Base-by-base conservation (phyloP, 805 yeast genomes). In the Yamadazyma kitorensis region DNA sequence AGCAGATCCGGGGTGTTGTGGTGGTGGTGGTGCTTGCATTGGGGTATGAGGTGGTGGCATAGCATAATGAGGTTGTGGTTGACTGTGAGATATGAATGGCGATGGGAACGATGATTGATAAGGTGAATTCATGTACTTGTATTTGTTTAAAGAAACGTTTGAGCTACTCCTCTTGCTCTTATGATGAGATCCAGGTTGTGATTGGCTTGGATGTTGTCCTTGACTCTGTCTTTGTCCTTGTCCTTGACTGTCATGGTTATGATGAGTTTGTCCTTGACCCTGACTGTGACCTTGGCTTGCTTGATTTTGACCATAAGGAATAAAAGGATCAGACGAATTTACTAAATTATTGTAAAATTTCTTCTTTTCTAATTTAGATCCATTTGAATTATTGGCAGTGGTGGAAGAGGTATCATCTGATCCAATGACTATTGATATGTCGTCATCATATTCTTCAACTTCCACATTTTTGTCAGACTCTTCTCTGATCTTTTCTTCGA, bases 351-450 rank as follows among this genome's bases (percentile, higher is more conserved):
- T 34, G 33, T 36, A 36, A 19, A 35, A 34, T 28, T 39, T 41
- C 33, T 44, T 40, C 32, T 32, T 41, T 27, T 32, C 41, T 24
- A 27, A 26, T 26, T 34, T 40, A 2, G 31, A 30, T 9, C 33
- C 45, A 20, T 36, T 43, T n/a, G 27, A 23, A 17, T 24, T 41
- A 33, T 44, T 48, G 8, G 48, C 44, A n/a, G 51, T 43, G n/a
- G 52, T 45, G 2, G 51, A 45, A 7, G 52, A 37, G 8, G 54
- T 45, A 34, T 54, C 61, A 24, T 61, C 65, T 3, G 67, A 51
- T 9, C 58, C 64, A 34, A 64, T 61, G 22, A 64, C 55, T 17
- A 64, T 62, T 4, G 68, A 59, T 8, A 61, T 54, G 27, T 63
- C 68, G 30, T 63, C 69, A 13, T 55, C 64, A 5, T 52, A 63